A percentile compares a stretch with the other conserved stretches of the same genome.
Evolutionary conservation across 805 yeast species (phyloP).

Genomic region (Starmerella etchellsii): DNA sequence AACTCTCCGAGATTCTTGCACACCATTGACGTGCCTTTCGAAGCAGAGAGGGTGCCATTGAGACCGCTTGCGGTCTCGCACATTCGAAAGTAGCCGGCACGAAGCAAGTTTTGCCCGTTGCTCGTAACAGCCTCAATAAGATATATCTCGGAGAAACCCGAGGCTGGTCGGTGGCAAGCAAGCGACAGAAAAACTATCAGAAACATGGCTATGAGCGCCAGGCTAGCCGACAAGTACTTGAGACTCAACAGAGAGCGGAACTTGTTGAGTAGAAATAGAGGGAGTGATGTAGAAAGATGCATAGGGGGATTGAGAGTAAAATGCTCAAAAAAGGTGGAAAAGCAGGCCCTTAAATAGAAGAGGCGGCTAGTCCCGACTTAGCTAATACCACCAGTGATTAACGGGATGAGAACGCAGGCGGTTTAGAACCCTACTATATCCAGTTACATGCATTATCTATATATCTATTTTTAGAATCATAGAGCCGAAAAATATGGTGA

Average conservation of each 20-base stretch:
- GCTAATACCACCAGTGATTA: too few species aligned
- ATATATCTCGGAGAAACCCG: slow-evolving; percentile 8
- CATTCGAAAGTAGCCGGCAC: slow-evolving; percentile 11
- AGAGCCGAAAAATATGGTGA: too few species aligned
- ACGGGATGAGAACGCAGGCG: too few species aligned
- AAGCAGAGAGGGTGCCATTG: background rate
- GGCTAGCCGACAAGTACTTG: background rate
- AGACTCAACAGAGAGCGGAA: background rate
- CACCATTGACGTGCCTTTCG: background rate
- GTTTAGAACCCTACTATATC: too few species aligned
- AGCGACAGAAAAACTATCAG: slow-evolving; percentile 11
- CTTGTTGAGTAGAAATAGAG: background rate
- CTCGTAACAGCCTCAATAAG: slow-evolving; percentile 4
- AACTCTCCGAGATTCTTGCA: slow-evolving; percentile 1
- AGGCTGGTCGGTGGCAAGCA: slow-evolving; percentile 5
- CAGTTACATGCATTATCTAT: too few species aligned
- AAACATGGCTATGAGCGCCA: slow-evolving; percentile 7
- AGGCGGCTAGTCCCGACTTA: too few species aligned
- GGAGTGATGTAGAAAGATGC: background rate
- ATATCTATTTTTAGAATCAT: too few species aligned
- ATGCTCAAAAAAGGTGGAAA: background rate
- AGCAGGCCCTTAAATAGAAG: too few species aligned
- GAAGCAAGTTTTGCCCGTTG: background rate
- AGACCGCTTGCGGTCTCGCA: slow-evolving; percentile 1
- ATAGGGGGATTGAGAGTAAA: background rate